phyloP scores from a whole-genome alignment of 768 basidiomycete genomes.

The Piloderma croceum region DNA sequence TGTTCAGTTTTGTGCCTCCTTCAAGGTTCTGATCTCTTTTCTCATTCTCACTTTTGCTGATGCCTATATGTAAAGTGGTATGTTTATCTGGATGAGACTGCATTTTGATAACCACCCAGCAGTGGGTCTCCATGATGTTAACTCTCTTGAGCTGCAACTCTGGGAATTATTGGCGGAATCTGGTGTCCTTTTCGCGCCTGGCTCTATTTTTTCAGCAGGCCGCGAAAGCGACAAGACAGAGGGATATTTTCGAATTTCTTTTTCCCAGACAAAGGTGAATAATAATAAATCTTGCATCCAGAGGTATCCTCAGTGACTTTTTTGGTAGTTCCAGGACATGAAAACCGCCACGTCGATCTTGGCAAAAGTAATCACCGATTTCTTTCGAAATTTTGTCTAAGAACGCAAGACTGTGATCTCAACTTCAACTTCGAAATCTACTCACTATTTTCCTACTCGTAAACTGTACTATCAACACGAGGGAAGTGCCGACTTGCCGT shows the following conservation, averaged over 20 bases:
- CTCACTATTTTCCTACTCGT: too few species aligned
- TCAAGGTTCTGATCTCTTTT: conserved; percentile 81
- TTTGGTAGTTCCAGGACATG: conserved; percentile 26
- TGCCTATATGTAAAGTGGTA: not conserved
- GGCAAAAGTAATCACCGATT: conserved; percentile 37
- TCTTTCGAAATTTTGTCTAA: too few species aligned
- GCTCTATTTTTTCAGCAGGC: conserved; percentile 41
- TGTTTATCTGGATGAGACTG: conserved; percentile 44
- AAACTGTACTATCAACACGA: too few species aligned
- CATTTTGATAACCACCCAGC: conserved; percentile 53
- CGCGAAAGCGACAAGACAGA: conserved; percentile 15
- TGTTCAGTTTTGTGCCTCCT: conserved; percentile 71
- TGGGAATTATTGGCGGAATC: conserved; percentile 56
- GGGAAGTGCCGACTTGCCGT: too few species aligned
- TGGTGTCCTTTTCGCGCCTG: conserved; percentile 61
- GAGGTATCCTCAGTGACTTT: not conserved
- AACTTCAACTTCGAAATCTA: too few species aligned
- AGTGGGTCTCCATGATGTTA: conserved; percentile 30
- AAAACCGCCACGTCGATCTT: conserved; percentile 46
- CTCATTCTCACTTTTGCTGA: conserved; percentile 39
- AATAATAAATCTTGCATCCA: too few species aligned
- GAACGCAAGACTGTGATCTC: too few species aligned
- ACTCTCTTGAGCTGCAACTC: conserved; percentile 50
- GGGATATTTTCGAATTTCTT: conserved; percentile 55
- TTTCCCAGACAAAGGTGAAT: conserved; percentile 48